A percentile compares a stretch with the other conserved stretches of the same genome.
Evolutionary conservation across 768 basidiomycete genomes (phyloP).

Genomic region (Pleurotus giganteus): DNA sequence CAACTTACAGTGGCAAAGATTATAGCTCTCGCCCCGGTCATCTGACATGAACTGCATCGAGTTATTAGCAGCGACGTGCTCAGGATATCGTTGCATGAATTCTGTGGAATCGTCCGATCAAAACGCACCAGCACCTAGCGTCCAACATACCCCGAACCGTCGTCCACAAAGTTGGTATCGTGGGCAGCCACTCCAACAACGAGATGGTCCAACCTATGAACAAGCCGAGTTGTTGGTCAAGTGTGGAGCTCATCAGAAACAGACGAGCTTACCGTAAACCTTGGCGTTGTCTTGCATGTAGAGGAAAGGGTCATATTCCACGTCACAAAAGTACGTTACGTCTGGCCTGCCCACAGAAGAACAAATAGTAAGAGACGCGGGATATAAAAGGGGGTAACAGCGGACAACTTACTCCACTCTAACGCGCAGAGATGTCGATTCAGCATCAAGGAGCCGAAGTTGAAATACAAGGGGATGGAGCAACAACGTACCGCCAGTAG

Average conservation of each 20-base stretch:
- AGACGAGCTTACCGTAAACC: constrained; percentile 50
- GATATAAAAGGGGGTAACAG: constrained; percentile 17
- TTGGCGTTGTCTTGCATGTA: constrained; percentile 73
- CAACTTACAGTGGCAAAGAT: constrained; percentile 70
- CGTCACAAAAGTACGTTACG: constrained; percentile 75
- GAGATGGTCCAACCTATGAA: constrained; percentile 66
- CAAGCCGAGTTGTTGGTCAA: constrained; percentile 10
- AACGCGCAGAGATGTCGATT: constrained; percentile 2
- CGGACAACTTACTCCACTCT: constrained; percentile 34
- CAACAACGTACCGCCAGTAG: constrained; percentile 58
- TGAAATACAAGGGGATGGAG: constrained; percentile 22
- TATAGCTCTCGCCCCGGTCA: constrained; percentile 69
- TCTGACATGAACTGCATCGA: constrained; percentile 66
- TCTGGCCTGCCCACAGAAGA: constrained; percentile 49
- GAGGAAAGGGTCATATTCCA: constrained; percentile 66
- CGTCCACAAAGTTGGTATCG: constrained; percentile 78
- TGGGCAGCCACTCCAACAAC: constrained; percentile 72
- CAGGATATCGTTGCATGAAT: constrained; percentile 55
- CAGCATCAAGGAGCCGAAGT: neutral
- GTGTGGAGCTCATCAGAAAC: neutral
- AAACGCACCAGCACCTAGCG: neutral
- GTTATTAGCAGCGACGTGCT: constrained; percentile 57
- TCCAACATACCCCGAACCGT: constrained; percentile 52
- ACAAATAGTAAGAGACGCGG: constrained; percentile 11
- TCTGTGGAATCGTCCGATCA: constrained; percentile 38